Base-by-base conservation (phyloP, 345 rosid genomes). In the Triadica sebifera region DNA sequence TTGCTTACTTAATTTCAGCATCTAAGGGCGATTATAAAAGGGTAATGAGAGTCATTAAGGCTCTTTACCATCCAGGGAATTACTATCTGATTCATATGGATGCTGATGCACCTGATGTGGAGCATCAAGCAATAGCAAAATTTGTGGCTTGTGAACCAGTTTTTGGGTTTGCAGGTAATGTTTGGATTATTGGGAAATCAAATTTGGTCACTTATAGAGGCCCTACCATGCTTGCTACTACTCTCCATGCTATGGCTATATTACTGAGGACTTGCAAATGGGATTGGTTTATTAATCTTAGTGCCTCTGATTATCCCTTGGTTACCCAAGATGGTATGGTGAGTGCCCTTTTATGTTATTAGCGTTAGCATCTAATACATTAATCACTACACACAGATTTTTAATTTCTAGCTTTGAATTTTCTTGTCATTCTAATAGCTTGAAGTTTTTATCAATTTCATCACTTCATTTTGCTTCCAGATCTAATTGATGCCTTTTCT, bases 261-360 rank as follows among this genome's bases (percentile, higher is more conserved):
- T 83, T 94, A 17, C 34, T 87, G 80, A 88, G 90, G 72, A 86
- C 89, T 78, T 86, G 92, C 85, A 81, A 85, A 69, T 92, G 98
- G 97, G 97, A 94, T 73, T 94, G 98, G 97, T 92, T 94, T 45
- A 90, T 94, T 19, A 94, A 94, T 80, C 97, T 94, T n/a, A 94
- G 97, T 83, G 95, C 98, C 77, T 94, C 97, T 77, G 97, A 94
- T 79, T 94, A 92, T 74, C 97, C 97, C 65, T 65, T 94, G 56
- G 82, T 89, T 5, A 92, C 97, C 79, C 97, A 90, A 91, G 98
- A 94, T 88, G 97, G 98, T 92, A 94, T 80, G 97, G 96, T 94
- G 96, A 94, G 98, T 94, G 88, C 12, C 77, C 17, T 69, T 73
- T 24, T 73, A 29, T 37, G 34, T 64, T 64, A 16, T 10, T 49